Conservation (phyloP, 1,139 yeast genomes). For the Taphrina confusa region DNA sequence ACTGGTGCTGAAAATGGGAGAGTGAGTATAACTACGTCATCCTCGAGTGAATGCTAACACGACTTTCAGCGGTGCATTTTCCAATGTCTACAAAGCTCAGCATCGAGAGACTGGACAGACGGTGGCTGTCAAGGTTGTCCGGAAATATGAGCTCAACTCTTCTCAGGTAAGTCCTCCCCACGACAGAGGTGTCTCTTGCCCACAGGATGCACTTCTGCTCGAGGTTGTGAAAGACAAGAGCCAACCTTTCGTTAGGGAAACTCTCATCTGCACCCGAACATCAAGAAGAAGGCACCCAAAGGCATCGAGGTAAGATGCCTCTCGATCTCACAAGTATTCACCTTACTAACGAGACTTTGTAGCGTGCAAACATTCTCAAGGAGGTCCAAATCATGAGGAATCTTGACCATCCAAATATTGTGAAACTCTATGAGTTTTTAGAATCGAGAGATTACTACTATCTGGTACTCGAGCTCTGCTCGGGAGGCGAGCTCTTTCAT, state of each 20-base stretch:
- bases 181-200: conserved; percentile 22
- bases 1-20: conserved; percentile 53
- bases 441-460: conserved; percentile 69
- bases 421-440: conserved; percentile 66
- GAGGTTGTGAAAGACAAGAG: conserved; percentile 24
- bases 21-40: conserved; percentile 40
- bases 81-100: conserved; percentile 75
- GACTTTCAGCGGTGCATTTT: conserved; percentile 84
- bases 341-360: not conserved
- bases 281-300: conserved; percentile 43
- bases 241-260: conserved; percentile 35
- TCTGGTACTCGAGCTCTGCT: conserved; percentile 77
- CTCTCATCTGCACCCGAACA: conserved; percentile 38
- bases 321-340: not conserved
- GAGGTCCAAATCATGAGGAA: conserved; percentile 84
- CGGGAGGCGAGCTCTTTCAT: conserved; percentile 94
- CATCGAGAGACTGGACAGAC: conserved; percentile 52
- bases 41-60: not conserved
- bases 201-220: conserved; percentile 22
- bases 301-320: conserved; percentile 44
- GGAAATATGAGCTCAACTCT: conserved; percentile 61
- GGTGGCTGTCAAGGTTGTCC: conserved; percentile 84
- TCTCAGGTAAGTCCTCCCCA: conserved; percentile 47
- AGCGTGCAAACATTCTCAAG: conserved; percentile 64
- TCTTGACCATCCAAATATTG: conserved; percentile 69